A percentile compares a stretch with the other conserved stretches of the same genome.
Conservation (phyloP, 371 early-diverging fungal species). For the Homolaphlyctis polyrhiza region DNA sequence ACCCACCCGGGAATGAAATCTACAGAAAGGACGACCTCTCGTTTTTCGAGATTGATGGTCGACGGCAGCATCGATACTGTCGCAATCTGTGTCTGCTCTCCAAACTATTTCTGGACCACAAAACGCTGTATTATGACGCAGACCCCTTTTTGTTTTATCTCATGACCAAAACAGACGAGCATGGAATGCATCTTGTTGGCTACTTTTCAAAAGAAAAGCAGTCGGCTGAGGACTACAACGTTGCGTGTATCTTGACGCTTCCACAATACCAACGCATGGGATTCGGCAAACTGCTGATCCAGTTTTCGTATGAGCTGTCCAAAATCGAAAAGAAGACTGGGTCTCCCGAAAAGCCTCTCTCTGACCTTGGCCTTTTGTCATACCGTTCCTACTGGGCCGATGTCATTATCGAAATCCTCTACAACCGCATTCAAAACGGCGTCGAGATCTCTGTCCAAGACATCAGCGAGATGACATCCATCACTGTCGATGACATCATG, state of each 20-base stretch:
- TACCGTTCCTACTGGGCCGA: slow-evolving; percentile 93
- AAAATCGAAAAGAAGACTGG: slow-evolving; percentile 93
- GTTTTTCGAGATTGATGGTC: slow-evolving; percentile 91
- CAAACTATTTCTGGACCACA: slow-evolving; percentile 98
- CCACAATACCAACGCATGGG: slow-evolving; percentile 98
- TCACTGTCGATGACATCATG: slow-evolving; percentile 91
- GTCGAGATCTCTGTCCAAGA: slow-evolving; percentile 32
- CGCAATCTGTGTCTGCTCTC: slow-evolving; percentile 56
- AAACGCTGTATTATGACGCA: slow-evolving; percentile 99
- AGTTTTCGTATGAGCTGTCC: slow-evolving; percentile 95
- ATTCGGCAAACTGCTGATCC: slow-evolving; percentile 95
- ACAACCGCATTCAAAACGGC: slow-evolving; percentile 13
- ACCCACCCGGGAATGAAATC: slow-evolving; percentile 86
- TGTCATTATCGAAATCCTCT: slow-evolving; percentile 25
- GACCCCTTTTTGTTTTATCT: slow-evolving; percentile 99
- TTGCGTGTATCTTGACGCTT: slow-evolving; percentile 99
- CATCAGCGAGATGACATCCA: slow-evolving; percentile 66
- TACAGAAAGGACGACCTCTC: slow-evolving; percentile 73
- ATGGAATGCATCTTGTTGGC: slow-evolving; percentile 88
- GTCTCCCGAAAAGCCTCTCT: slow-evolving; percentile 98
- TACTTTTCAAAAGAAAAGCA: slow-evolving; percentile 99
- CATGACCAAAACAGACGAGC: slow-evolving; percentile 58
- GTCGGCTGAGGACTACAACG: slow-evolving; percentile 92
- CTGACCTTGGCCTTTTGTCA: slow-evolving; percentile 93
- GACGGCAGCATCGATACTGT: slow-evolving; percentile 53